A percentile compares a stretch with the other conserved stretches of the same genome.
Evolutionary conservation across 108 stramenopile genomes (phyloP).

Genomic region (Asterionellopsis glacialis): DNA sequence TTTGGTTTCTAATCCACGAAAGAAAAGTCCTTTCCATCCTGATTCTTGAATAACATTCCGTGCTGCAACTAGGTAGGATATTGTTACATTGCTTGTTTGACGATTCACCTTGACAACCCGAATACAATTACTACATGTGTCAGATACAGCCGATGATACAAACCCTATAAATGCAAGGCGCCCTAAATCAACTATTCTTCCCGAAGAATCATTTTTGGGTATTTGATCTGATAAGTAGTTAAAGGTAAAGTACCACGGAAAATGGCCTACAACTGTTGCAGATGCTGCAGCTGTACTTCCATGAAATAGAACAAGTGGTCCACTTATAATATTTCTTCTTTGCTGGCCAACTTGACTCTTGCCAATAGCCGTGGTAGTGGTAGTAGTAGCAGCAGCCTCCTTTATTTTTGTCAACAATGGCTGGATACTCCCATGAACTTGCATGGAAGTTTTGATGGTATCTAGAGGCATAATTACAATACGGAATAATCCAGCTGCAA

Average conservation of each 20-base stretch:
- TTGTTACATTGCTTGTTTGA: slow-evolving; percentile 81
- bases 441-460: slow-evolving; percentile 90
- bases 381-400: slow-evolving; percentile 53
- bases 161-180: slow-evolving; percentile 94
- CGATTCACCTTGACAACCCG: slow-evolving; percentile 98
- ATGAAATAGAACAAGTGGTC: slow-evolving; percentile 75
- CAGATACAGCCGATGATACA: slow-evolving; percentile 84
- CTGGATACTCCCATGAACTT: slow-evolving; percentile 95
- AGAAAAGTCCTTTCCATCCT: slow-evolving; percentile 90
- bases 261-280: slow-evolving; percentile 97
- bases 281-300: slow-evolving; percentile 89
- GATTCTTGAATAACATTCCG: slow-evolving; percentile 82
- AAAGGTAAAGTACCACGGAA: slow-evolving; percentile 96
- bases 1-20: slow-evolving; percentile 97
- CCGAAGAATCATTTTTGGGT: slow-evolving; percentile 84
- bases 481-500: slow-evolving; percentile 87
- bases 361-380: too few species aligned
- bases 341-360: too few species aligned
- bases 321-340: too few species aligned
- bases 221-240: slow-evolving; percentile 89
- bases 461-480: slow-evolving; percentile 94
- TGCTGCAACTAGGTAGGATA: slow-evolving; percentile 89
- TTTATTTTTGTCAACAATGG: slow-evolving; percentile 87
- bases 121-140: slow-evolving; percentile 96
- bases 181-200: slow-evolving; percentile 72